Evolutionary conservation across 768 basidiomycete species (phyloP), one percentile per base, ranked within the genome.

Genomic region (Solioccasus polychromus): DNA sequence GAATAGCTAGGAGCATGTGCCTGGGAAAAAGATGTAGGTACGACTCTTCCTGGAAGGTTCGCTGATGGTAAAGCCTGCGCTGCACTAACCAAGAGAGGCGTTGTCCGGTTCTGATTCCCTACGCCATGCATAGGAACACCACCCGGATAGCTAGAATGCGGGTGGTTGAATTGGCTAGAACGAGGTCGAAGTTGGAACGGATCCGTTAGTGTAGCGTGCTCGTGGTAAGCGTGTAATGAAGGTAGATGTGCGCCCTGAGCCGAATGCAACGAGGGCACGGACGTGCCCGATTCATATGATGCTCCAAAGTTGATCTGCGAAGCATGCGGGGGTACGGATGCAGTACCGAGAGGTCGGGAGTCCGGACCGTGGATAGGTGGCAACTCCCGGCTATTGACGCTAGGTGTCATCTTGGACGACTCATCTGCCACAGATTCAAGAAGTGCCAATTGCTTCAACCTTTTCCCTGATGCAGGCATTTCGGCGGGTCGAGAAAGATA

Each of bases 361-460:
- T 55, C 54, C 6, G 30, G 40, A 30, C 38, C 23, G 3, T 41
- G 34, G 35, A 31, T 26, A 7, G 47, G 39, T 18, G 66, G 52
- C 18, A 66, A 50, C 23, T 68, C 59, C 26, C 52, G 53, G 38
- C 32, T 57, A 39, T 52, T 53, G 46, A 67, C 60, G 46, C 58
- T 67, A 47, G 78, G 73, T 20, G 78, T 74, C 72, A 82, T 74
- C 48, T 76, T 73, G 6, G 81, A 82, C 5, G 88, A 86, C 61
- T 90, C 86, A 55, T 83, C 79, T 0, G 81, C 85, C 28, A 88
- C 80, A 12, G 78, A 71, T 60, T 89, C 85, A 10, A 88, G 68
- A 48, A 89, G 69, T 2, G 85, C 85, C 20, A 85, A 71, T 53
- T 83, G 88, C 62, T 80, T 80, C 63, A 87, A 62, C 45, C 75